Evolutionary conservation across 441 rosid genomes (phyloP).

Genomic region (Pelargonium exstipulatum): DNA sequence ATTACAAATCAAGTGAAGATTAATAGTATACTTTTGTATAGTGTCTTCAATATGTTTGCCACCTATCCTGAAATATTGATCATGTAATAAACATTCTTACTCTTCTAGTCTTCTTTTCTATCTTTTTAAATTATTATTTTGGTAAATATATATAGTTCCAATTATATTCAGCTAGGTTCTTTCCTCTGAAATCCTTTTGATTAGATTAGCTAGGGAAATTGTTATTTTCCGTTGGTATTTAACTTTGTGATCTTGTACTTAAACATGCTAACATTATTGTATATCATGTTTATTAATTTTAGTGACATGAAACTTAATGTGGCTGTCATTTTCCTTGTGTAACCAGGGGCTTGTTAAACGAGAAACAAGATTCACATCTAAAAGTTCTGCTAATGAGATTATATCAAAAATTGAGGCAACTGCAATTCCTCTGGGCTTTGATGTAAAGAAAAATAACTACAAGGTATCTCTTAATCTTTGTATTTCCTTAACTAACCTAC

Average conservation of each 20-base stretch:
- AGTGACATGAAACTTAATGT: constrained; percentile 6
- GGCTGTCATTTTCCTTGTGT: constrained; percentile 19
- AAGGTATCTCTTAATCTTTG: constrained; percentile 44
- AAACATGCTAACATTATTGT: neutral
- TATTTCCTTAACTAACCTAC: neutral
- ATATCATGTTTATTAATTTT: neutral
- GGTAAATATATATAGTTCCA: neutral
- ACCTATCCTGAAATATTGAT: neutral
- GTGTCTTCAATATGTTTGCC: neutral
- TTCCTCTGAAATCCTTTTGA: too few relatives aligned
- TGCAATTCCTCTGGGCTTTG: constrained; percentile 88
- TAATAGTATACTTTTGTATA: neutral
- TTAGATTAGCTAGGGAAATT: neutral
- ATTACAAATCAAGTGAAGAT: neutral
- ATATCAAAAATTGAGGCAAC: constrained; percentile 84
- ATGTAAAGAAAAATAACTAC: constrained; percentile 78
- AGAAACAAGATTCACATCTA: constrained; percentile 89
- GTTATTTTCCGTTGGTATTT: neutral
- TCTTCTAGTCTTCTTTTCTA: neutral
- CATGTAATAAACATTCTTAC: neutral
- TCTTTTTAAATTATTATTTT: neutral
- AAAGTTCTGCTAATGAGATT: constrained; percentile 78
- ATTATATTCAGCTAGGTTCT: neutral
- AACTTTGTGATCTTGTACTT: neutral
- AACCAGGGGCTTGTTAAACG: constrained; percentile 87